Conservation (phyloP, 2,329 filamentous ascomycete genomes). For the Coniella vitis region DNA sequence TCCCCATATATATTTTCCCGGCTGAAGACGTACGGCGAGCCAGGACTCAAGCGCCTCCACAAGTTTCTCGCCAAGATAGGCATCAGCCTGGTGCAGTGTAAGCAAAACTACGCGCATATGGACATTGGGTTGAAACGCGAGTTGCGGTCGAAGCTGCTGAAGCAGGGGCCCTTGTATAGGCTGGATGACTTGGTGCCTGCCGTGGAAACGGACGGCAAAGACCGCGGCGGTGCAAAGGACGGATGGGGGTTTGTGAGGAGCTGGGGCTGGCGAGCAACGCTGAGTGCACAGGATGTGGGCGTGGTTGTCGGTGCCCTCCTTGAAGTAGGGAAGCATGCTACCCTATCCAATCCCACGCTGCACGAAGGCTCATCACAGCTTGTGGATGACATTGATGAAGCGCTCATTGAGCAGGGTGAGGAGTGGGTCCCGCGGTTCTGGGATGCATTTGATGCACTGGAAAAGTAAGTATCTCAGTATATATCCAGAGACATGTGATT, state of each 20-base stretch:
- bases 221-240: slow-evolving; percentile 69
- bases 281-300: slow-evolving; percentile 90
- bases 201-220: slow-evolving; percentile 62
- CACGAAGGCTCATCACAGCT: slow-evolving; percentile 28
- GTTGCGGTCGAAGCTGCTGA: slow-evolving; percentile 75
- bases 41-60: slow-evolving; percentile 78
- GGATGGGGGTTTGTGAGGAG: slow-evolving; percentile 96
- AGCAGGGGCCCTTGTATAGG: slow-evolving; percentile 89
- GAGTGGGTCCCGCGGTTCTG: slow-evolving; percentile 64
- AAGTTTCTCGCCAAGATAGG: slow-evolving; percentile 98
- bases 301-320: slow-evolving; percentile 86
- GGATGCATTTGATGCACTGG: slow-evolving; percentile 65
- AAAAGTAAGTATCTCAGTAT: slow-evolving; percentile 45
- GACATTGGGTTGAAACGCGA: slow-evolving; percentile 93
- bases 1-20: slow-evolving; percentile 89
- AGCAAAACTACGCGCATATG: slow-evolving; percentile 96
- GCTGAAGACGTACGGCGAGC: slow-evolving; percentile 90
- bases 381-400: slow-evolving; percentile 40
- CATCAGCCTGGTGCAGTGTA: slow-evolving; percentile 86
- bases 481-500: slow-evolving; percentile 35
- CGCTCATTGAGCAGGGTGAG: slow-evolving; percentile 47
- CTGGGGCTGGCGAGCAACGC: slow-evolving; percentile 94
- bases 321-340: slow-evolving; percentile 68
- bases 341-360: slow-evolving; percentile 26
- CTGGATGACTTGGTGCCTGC: slow-evolving; percentile 87